These are phyloP conservation scores for Solanum ossicruentum DNA, from an alignment of 257 asterid genomes.

Conservation along the genomic window DNA sequence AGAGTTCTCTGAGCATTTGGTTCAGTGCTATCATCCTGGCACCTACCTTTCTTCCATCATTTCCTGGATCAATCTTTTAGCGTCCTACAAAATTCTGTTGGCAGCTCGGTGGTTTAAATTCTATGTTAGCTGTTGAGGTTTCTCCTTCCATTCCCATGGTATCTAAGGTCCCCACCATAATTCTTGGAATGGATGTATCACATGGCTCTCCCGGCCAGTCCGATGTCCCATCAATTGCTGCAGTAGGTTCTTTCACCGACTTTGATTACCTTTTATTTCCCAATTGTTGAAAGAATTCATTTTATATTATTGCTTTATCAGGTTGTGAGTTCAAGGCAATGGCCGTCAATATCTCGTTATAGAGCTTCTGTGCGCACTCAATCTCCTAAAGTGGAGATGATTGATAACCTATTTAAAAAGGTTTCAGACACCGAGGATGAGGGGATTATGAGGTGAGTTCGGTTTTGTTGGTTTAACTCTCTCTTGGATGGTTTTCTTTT, in stretches of 20 bases:
- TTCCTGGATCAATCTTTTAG: not conserved
- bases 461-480: not conserved
- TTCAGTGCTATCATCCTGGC: not conserved
- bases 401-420: slow-evolving; percentile 57
- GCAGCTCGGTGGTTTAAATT: slow-evolving; percentile 89
- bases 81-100: not conserved
- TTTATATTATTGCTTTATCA: not conserved
- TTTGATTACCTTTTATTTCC: not conserved
- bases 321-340: slow-evolving; percentile 95
- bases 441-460: slow-evolving; percentile 62
- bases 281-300: not conserved
- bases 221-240: slow-evolving; percentile 91
- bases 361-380: slow-evolving; percentile 90
- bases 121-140: slow-evolving; percentile 52
- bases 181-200: slow-evolving; percentile 93
- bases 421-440: slow-evolving; percentile 71
- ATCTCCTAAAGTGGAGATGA: slow-evolving; percentile 83
- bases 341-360: slow-evolving; percentile 84
- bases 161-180: slow-evolving; percentile 66
- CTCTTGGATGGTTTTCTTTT: not conserved
- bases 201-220: slow-evolving; percentile 98
- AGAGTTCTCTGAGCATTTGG: not conserved
- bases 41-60: not conserved
- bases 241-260: slow-evolving; percentile 24
- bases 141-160: slow-evolving; percentile 52